Base-by-base conservation (phyloP, 371 early-diverging fungal species). In the Syncephalastrum racemosum region DNA sequence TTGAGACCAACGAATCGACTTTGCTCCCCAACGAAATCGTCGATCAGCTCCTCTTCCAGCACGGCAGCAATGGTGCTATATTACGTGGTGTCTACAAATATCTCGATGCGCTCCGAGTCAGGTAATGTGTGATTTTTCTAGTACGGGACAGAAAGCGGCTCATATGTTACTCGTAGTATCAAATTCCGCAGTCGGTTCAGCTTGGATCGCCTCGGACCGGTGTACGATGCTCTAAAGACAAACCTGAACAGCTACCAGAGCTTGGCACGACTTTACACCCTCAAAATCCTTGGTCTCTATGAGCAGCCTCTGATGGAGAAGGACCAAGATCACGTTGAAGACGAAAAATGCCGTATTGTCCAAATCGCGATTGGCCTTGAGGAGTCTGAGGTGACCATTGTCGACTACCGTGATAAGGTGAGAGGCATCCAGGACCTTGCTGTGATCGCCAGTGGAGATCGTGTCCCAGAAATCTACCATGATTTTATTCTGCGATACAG, bases 331-430 rank as follows among this genome's bases (percentile, higher is more conserved):
- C 76, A 78, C 18, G 59, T 60, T 4, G 49, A 56, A 2, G 64
- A 69, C 19, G 77, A 78, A 51, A 46, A 52, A 4, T 76, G 71
- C 20, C 68, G 70, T 3, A 54, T 84, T 20, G 75, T 91, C 4
- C 60, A 82, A 39, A 47, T 82, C 31, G 85, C 84, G 25, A 53
- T 82, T 3, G 70, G 77, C 8, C 70, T 90, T 44, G 97, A 95
- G 64, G 73, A 78, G 18, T 77, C 82, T 16, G 74, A 77, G 8
- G 73, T 81, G 27, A 78, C 73, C 0, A 62, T 93, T 6, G 81
- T 79, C 14, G 76, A 83, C 18, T 81, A 81, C 66, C 90, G 95
- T 60, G 93, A 95, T 36, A 93, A 92, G 62, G 71, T 88, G 6
- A 81, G 90, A 57, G 75, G 79, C 12, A 75, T 96, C 45, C 84